Evolutionary conservation across 805 yeast species (phyloP), one percentile per base, ranked within the genome.

Genomic region (Pichia sporocuriosa): DNA sequence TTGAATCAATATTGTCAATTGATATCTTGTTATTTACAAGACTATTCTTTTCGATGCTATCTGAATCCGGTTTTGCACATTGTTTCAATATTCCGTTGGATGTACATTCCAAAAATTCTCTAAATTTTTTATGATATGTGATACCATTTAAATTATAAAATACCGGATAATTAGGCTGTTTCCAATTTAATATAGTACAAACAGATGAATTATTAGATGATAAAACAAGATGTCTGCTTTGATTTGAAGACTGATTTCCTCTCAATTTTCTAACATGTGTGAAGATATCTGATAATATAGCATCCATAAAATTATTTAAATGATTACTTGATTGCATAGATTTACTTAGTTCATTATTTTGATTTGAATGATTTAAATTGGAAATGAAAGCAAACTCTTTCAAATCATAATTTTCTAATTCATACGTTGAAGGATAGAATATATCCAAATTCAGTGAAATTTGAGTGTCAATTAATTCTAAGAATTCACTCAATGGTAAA

Each of bases 121-220:
- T 61, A 2, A 44, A 35, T 3, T 26, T 37, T 9, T 50, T 43
- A 25, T 59, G 48, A 52, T 58, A 67, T 29, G 70, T 65, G 10
- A 80, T 66, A n/a, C 87, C 85, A 52, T 78, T 80, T 73, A 89
- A 76, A 42, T 81, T 77, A 63, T 85, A 84, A 50, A 93, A 79
- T 0, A 93, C 97, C 0, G 98, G 97, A 63, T 83, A 93, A 59
- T 90, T 90, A 12, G 98, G 97, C 63, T 93, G 98, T 62, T 93
- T 93, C 98, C 98, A 93, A 63, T 93, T 93, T 52, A 93, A 65
- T 35, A 87, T 84, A 10, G 95, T 86, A 63, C 97, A 93, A n/a
- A 88, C 86, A 35, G 79, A 76, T 26, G 96, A 84, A 61, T 88
- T 87, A 42, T 84, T 76, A 1, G 96, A 86, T 11, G 95, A 77